Evolutionary conservation across 805 yeast genomes (phyloP), one percentile per base, ranked within the genome.

Genomic region (Henningerozyma blattae): DNA sequence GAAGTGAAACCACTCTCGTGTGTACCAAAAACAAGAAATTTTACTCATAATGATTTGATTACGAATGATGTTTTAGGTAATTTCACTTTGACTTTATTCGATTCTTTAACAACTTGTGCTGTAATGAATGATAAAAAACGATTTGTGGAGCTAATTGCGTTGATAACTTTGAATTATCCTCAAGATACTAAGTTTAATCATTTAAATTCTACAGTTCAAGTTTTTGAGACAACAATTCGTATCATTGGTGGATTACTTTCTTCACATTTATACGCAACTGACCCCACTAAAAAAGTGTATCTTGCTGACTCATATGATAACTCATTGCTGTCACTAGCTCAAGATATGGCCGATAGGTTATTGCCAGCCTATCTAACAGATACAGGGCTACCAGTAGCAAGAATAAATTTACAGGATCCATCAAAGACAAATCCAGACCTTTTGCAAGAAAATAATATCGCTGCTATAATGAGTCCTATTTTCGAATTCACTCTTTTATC

Each of bases 41-140:
- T 59, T 37, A 56, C 55, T 0, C 64, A 79, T 44, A 48, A 65
- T 2, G 77, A 85, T 46, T 62, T 70, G 2, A 71, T 70, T 16
- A 61, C 79, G 30, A 85, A 84, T 50, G 97, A 87, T 50, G 91
- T 80, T 0, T 54, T 85, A 60, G 96, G 96, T 0, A 85, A 85
- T 46, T 77, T 75, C 36, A 73, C 94, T 0, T 67, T 77, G 44
- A 84, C 95, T 0, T 56, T 86, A 31, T 60, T 87, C 18, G 97
- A 87, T 53, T 68, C 81, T 12, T 52, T 89, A 27, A 94, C 91
- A 40, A 76, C 89, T 12, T 68, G 82, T 39, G 77, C 87, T 5
- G 66, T 87, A 0, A 59, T 86, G 61, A 77, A 75, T 27, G 81
- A 82, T 42, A 64, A 67, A 48, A 67, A 63, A 13, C 65, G 64